phyloP scores from a whole-genome alignment of 345 rosid species.

The Murraya koenigii region DNA sequence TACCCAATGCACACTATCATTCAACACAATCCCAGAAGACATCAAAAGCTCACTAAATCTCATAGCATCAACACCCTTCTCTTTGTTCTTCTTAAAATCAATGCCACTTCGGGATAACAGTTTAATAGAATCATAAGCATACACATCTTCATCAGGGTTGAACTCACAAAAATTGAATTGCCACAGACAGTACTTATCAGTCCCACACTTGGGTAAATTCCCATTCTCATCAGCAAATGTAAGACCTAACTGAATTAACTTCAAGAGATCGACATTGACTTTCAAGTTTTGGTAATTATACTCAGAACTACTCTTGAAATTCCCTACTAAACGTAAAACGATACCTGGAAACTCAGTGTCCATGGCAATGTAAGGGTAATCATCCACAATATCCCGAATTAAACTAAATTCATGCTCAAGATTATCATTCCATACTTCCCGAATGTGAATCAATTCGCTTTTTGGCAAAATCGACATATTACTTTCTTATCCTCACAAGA shows the following conservation, averaged over 20 bases:
- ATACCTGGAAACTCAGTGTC: slow-evolving; percentile 84
- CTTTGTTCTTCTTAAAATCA: slow-evolving; percentile 59
- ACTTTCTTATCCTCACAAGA: neutral
- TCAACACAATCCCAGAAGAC: slow-evolving; percentile 78
- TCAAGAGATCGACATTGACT: slow-evolving; percentile 67
- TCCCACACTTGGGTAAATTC: slow-evolving; percentile 60
- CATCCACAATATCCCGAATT: slow-evolving; percentile 52
- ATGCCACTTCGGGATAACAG: slow-evolving; percentile 61
- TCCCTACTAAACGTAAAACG: slow-evolving; percentile 51
- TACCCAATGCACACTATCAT: slow-evolving; percentile 68
- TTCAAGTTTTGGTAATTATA: slow-evolving; percentile 54
- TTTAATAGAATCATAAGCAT: slow-evolving; percentile 59
- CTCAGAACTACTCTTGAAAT: slow-evolving; percentile 47
- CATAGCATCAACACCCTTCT: slow-evolving; percentile 47
- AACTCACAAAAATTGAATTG: slow-evolving; percentile 78
- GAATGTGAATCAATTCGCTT: slow-evolving; percentile 55
- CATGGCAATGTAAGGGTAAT: slow-evolving; percentile 66
- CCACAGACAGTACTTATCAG: slow-evolving; percentile 64
- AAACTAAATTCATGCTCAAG: slow-evolving; percentile 49
- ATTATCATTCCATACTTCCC: slow-evolving; percentile 71
- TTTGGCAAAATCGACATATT: slow-evolving; percentile 54
- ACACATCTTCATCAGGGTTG: slow-evolving; percentile 49
- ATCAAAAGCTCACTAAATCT: slow-evolving; percentile 59
- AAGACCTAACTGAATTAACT: slow-evolving; percentile 74
- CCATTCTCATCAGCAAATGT: slow-evolving; percentile 67